Base-by-base conservation (phyloP, 352 stramenopile species). In the Phytophthora pluvialis region DNA sequence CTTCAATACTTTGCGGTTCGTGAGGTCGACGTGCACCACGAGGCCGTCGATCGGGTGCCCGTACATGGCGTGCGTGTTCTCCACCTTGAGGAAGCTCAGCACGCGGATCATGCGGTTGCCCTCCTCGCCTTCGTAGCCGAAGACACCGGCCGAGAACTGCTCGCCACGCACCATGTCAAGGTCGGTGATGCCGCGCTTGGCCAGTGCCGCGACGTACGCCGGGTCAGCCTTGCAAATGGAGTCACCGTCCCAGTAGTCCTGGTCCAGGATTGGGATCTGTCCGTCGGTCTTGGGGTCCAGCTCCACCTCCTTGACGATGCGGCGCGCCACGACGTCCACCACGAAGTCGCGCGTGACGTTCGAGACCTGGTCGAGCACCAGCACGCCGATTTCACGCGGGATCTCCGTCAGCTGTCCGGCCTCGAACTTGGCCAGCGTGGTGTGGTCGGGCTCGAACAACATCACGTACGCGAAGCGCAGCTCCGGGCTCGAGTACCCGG, bases 381-480 rank as follows among this genome's bases (percentile, higher is more conserved):
- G 35, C 26, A 66, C 65, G 21, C 76, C 71, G 43, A 85, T 63
- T 45, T 85, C 76, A 3, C 76, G 76, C 7, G 76, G 76, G 29
- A 85, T 71, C 64, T 63, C 65, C 21, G 47, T 38, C 26, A 72
- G 25, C 16, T 78, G 47, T 3, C 68, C 71, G 33, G 62, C 31
- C 12, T 82, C 60, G 47, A 82, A 85, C 36, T 72, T 70, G 47
- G 59, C 42, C 43, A 85, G 52, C 26, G 73, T 85, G 29, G 61
- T 43, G 62, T 85, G 71, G 46, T 85, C 71, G 2, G 76, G 76
- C 50, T 82, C 76, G 46, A 76, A 78, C 58, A 85, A 55, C 73
- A 85, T 76, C 44, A 85, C 76, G 55, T 85, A 85, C 35, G 73
- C 78, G 56, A 77, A 85, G 44, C 76, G 76, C 4, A 82, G 25